phyloP scores from a whole-genome alignment of 2,329 filamentous ascomycete species.

The Lecanicillium sp. region DNA sequence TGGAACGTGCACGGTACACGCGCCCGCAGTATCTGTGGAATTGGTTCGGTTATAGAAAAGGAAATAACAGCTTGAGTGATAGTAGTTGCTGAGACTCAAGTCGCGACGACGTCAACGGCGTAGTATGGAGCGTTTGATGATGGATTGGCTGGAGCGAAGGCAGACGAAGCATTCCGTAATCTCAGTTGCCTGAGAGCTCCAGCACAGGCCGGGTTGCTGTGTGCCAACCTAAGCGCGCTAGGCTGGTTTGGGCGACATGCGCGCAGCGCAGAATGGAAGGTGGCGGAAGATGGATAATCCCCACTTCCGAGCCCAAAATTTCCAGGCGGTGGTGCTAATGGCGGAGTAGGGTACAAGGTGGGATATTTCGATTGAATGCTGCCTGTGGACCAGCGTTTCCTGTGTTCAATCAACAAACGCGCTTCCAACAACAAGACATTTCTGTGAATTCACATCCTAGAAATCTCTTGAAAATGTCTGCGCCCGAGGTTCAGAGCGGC shows the following conservation, averaged over 20 bases:
- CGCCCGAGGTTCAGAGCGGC: slow-evolving; percentile 25
- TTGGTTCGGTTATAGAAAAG: neutral
- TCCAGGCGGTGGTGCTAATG: slow-evolving; percentile 25
- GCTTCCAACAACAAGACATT: slow-evolving; percentile 4
- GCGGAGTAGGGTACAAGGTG: slow-evolving; percentile 36
- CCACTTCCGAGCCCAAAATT: slow-evolving; percentile 35
- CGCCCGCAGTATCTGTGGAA: slow-evolving; percentile 15
- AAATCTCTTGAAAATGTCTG: slow-evolving; percentile 42
- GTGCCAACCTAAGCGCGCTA: slow-evolving; percentile 19
- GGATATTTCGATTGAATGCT: slow-evolving; percentile 31
- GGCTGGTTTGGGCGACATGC: slow-evolving; percentile 15
- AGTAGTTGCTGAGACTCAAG: neutral
- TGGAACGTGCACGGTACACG: slow-evolving; percentile 28
- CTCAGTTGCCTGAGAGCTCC: slow-evolving; percentile 35
- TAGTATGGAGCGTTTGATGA: slow-evolving; percentile 21
- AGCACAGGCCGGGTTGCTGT: slow-evolving; percentile 26
- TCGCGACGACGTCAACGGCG: slow-evolving; percentile 4
- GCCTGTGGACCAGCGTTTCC: slow-evolving; percentile 24
- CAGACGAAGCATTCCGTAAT: slow-evolving; percentile 35
- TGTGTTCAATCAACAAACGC: slow-evolving; percentile 26
- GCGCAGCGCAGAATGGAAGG: slow-evolving; percentile 19
- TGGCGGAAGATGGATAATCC: slow-evolving; percentile 35
- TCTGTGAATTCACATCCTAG: slow-evolving; percentile 1
- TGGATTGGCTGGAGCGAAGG: slow-evolving; percentile 26
- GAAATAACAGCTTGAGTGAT: neutral